These are phyloP conservation scores for Oryza officinalis DNA, from an alignment of 176 grass and related monocot species.

Conservation along the genomic window DNA sequence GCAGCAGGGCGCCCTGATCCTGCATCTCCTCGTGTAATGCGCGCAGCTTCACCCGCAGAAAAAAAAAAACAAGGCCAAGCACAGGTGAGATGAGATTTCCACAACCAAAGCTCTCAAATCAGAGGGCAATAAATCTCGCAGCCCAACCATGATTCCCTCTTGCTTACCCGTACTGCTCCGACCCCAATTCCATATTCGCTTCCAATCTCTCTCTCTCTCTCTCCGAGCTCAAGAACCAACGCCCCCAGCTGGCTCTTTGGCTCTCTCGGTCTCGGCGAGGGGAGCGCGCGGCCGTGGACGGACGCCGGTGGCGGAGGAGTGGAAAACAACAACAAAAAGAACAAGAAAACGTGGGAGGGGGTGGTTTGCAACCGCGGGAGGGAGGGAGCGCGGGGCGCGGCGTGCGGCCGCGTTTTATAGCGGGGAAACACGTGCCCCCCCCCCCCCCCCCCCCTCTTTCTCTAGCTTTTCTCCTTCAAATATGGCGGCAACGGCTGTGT, in stretches of 20 bases:
- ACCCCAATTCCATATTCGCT: constrained; percentile 28
- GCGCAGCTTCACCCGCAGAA: constrained; percentile 47
- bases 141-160: background rate
- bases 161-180: constrained; percentile 51
- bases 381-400: background rate
- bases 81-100: background rate
- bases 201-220: background rate
- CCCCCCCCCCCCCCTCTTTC: no score
- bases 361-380: no score
- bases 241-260: background rate
- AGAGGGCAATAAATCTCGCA: background rate
- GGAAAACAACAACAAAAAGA: no score
- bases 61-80: background rate
- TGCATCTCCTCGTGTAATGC: constrained; percentile 75
- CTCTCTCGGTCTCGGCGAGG: no score
- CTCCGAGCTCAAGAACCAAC: background rate
- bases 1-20: constrained; percentile 76
- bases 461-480: background rate
- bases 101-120: background rate
- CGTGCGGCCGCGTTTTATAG: constrained; percentile 4
- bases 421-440: background rate
- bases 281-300: no score
- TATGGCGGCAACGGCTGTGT: background rate
- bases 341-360: no score
- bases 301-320: no score